Conservation (phyloP, 352 stramenopile genomes). For the Globisporangium megalacanthum region DNA sequence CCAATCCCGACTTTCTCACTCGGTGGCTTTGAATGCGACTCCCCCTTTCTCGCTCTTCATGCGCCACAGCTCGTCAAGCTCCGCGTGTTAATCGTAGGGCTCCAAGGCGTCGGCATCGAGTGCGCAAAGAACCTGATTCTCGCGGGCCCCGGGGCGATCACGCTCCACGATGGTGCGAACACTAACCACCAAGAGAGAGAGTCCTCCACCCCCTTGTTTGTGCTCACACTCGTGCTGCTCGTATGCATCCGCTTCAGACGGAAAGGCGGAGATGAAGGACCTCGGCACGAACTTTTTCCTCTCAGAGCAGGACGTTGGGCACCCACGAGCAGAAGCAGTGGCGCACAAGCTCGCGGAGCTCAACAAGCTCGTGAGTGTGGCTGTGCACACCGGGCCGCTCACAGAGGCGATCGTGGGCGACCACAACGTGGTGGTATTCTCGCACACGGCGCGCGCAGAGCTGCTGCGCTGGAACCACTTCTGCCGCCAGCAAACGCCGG, state of each 20-base stretch:
- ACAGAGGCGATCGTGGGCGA: conserved; percentile 55
- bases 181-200: too few relatives aligned
- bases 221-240: too few relatives aligned
- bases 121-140: conserved; percentile 93
- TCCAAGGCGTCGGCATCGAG: conserved; percentile 87
- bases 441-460: conserved; percentile 62
- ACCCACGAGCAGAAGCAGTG: conserved; percentile 52
- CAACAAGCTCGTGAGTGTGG: conserved; percentile 88
- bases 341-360: conserved; percentile 86
- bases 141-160: conserved; percentile 83
- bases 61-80: conserved; percentile 59
- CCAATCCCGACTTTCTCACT: too few relatives aligned
- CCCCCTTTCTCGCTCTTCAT: background rate
- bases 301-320: conserved; percentile 69
- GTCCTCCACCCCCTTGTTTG: background rate
- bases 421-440: conserved; percentile 90
- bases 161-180: conserved; percentile 65
- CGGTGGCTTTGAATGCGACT: background rate
- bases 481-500: conserved; percentile 69
- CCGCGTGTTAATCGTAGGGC: conserved; percentile 79
- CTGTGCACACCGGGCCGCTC: conserved; percentile 59
- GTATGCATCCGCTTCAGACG: conserved; percentile 27
- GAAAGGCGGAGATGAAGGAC: conserved; percentile 72
- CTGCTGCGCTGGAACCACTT: conserved; percentile 88
- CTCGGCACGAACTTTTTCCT: conserved; percentile 94